phyloP scores from a whole-genome alignment of 2,329 filamentous ascomycete species.

The Fusarium austroafricanum region DNA sequence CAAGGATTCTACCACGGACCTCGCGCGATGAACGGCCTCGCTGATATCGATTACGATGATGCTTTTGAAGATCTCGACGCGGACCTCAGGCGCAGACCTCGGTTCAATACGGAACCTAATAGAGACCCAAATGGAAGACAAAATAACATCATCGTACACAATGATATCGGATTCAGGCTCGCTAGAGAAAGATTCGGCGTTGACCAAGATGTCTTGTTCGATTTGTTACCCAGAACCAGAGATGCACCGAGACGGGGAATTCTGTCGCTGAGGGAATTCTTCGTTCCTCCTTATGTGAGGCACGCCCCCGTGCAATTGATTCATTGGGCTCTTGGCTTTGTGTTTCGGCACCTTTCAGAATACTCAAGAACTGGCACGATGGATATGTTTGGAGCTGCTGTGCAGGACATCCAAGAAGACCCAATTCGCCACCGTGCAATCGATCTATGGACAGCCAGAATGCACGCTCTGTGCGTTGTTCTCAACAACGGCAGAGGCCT shows the following conservation, averaged over 20 bases:
- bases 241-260: conserved; percentile 21
- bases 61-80: background rate
- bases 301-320: conserved; percentile 8
- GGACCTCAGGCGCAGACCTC: background rate
- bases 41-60: background rate
- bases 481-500: conserved; percentile 45
- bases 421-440: conserved; percentile 3
- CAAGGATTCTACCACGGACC: background rate
- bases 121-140: conserved; percentile 7
- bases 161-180: conserved; percentile 15
- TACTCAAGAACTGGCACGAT: conserved; percentile 17
- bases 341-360: conserved; percentile 35
- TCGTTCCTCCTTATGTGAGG: conserved; percentile 9
- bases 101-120: background rate
- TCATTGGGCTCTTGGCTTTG: conserved; percentile 28
- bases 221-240: conserved; percentile 28
- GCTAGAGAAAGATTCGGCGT: conserved; percentile 23
- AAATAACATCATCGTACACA: conserved; percentile 19
- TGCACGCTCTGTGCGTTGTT: conserved; percentile 44
- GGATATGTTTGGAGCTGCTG: conserved; percentile 33
- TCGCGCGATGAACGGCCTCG: conserved; percentile 2
- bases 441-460: conserved; percentile 25
- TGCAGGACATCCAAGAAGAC: conserved; percentile 20
- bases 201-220: conserved; percentile 13
- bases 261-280: conserved; percentile 27